phyloP scores from a whole-genome alignment of 2,329 filamentous ascomycete species.

The Pleoardoris graminearum region DNA sequence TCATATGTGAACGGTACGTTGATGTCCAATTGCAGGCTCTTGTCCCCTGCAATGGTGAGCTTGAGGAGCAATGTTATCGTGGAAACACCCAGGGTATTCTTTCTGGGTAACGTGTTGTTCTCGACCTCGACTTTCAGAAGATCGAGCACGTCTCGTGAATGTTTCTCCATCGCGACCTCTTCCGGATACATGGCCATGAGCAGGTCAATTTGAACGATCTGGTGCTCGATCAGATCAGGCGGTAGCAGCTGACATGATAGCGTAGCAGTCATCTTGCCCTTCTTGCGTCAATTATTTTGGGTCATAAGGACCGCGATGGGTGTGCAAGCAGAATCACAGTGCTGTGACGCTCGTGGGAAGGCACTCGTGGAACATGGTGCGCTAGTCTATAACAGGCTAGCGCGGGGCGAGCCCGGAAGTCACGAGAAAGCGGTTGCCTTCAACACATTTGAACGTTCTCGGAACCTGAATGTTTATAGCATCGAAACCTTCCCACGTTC shows the following conservation, averaged over 20 bases:
- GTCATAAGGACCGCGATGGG: too few species aligned
- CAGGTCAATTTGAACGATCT: constrained; percentile 35
- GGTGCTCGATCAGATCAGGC: constrained; percentile 28
- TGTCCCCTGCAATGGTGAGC: constrained; percentile 13
- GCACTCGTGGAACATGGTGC: background rate
- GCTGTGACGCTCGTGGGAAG: too few species aligned
- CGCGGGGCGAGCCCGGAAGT: constrained; percentile 1
- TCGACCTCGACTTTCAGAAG: constrained; percentile 13
- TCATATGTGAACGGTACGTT: constrained; percentile 23
- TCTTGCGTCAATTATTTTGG: too few species aligned
- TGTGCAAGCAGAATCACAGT: too few species aligned
- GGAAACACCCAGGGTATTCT: background rate
- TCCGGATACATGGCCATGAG: constrained; percentile 35
- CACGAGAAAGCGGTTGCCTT: background rate
- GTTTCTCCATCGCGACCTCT: constrained; percentile 19
- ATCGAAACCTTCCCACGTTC: too few species aligned
- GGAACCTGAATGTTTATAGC: too few species aligned
- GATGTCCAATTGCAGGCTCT: constrained; percentile 23
- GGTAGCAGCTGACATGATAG: constrained; percentile 25
- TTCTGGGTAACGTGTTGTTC: background rate
- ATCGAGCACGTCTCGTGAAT: constrained; percentile 13
- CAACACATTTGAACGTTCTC: too few species aligned
- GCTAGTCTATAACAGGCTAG: background rate
- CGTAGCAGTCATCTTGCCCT: background rate
- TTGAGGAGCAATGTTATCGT: constrained; percentile 17